Evolutionary conservation across 2,329 filamentous ascomycete genomes (phyloP).

Genomic region (Rutstroemia sydowiana): DNA sequence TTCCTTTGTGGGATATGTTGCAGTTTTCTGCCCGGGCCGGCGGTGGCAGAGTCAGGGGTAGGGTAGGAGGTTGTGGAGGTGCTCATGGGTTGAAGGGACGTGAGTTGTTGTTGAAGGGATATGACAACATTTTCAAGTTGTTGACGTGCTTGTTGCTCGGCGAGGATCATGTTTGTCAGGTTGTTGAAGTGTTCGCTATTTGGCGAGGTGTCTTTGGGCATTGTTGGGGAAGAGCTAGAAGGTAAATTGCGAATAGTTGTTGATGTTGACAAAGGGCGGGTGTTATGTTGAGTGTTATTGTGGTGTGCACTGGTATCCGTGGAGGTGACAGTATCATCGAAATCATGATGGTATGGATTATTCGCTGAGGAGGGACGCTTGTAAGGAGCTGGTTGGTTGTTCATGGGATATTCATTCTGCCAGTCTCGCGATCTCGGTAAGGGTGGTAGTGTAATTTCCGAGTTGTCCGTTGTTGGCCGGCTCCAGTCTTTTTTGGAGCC

Average conservation of each 20-base stretch:
- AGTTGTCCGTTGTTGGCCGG: slow-evolving; percentile 20
- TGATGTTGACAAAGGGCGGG: slow-evolving; percentile 27
- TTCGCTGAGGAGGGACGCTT: slow-evolving; percentile 22
- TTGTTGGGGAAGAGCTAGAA: slow-evolving; percentile 25
- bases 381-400: slow-evolving; percentile 19
- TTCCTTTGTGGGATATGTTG: neutral
- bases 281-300: slow-evolving; percentile 10
- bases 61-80: slow-evolving; percentile 11
- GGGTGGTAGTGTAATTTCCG: slow-evolving; percentile 23
- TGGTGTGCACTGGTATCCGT: slow-evolving; percentile 8
- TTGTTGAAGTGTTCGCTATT: slow-evolving; percentile 42
- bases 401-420: slow-evolving; percentile 6
- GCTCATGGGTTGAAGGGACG: slow-evolving; percentile 10
- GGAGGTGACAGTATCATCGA: slow-evolving; percentile 15
- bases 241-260: slow-evolving; percentile 26
- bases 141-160: slow-evolving; percentile 48
- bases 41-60: slow-evolving; percentile 4
- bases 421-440: slow-evolving; percentile 14
- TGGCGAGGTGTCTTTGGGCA: slow-evolving; percentile 22
- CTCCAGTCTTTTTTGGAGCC: slow-evolving; percentile 13
- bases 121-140: slow-evolving; percentile 50
- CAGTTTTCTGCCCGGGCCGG: slow-evolving; percentile 1
- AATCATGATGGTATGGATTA: slow-evolving; percentile 20
- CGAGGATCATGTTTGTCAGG: slow-evolving; percentile 45
- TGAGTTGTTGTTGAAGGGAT: slow-evolving; percentile 33